Conservation (phyloP, 2,329 filamentous ascomycete species). For the Xylariaceae sp. region DNA sequence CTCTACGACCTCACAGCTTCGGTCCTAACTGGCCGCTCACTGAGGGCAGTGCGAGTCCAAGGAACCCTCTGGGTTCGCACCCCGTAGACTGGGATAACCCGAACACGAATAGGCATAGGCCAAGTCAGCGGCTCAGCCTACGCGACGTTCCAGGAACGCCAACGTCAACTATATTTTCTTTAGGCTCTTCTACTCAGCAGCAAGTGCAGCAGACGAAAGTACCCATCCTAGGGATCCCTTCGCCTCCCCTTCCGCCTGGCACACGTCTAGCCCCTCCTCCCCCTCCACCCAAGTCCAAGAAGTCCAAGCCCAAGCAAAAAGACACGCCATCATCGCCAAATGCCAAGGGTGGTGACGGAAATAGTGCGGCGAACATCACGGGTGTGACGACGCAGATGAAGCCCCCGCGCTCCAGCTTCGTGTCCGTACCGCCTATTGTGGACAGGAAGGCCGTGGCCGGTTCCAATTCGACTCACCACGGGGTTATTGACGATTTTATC, state of each 20-base stretch:
- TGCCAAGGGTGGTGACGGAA: too few species aligned
- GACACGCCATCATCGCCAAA: constrained; percentile 3
- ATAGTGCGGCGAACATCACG: constrained; percentile 8
- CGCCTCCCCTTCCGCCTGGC: constrained; percentile 10
- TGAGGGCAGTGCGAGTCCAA: constrained; percentile 6
- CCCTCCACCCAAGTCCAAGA: not conserved
- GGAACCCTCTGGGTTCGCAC: constrained; percentile 24
- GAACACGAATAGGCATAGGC: too few species aligned
- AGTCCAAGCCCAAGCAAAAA: not conserved
- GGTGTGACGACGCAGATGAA: constrained; percentile 15
- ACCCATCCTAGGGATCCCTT: constrained; percentile 9
- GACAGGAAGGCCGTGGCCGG: too few species aligned
- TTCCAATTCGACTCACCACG: too few species aligned
- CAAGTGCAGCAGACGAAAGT: not conserved
- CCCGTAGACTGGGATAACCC: constrained; percentile 20
- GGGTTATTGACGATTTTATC: too few species aligned
- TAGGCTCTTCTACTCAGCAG: too few species aligned
- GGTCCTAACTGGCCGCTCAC: constrained; percentile 26
- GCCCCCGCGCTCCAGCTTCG: constrained; percentile 21
- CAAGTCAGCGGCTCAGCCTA: constrained; percentile 16
- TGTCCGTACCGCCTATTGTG: constrained; percentile 26
- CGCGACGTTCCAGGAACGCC: not conserved
- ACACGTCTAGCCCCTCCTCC: constrained; percentile 7
- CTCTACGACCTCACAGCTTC: constrained; percentile 16
- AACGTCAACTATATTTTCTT: too few species aligned